phyloP scores from a whole-genome alignment of 2,329 filamentous ascomycete genomes.

The Colletotrichum agaves region DNA sequence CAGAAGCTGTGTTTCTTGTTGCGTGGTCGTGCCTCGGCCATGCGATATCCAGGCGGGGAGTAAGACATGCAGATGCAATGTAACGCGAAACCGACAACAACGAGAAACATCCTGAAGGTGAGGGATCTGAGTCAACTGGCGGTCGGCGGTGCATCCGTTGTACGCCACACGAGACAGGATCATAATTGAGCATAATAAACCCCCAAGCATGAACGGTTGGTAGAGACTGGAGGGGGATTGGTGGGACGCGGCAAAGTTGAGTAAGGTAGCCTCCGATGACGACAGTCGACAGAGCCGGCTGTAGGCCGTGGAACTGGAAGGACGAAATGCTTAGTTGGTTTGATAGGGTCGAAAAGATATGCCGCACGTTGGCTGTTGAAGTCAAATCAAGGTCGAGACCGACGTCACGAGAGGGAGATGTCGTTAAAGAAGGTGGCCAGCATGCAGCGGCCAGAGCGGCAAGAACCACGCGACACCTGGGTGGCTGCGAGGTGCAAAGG shows the following conservation, averaged over 20 bases:
- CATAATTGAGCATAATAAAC: conserved; percentile 7
- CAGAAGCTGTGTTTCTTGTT: neutral
- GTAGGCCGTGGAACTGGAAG: conserved; percentile 12
- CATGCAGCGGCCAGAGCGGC: conserved; percentile 16
- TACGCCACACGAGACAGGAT: conserved; percentile 21
- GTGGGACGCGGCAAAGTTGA: conserved; percentile 15
- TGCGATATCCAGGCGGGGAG: neutral
- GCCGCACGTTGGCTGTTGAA: conserved; percentile 6
- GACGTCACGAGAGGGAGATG: neutral
- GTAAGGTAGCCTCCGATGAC: conserved; percentile 7
- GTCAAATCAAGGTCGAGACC: conserved; percentile 18
- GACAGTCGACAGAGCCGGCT: conserved; percentile 7
- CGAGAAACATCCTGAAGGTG: conserved; percentile 17
- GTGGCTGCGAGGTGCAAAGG: neutral
- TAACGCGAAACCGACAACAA: conserved; percentile 10
- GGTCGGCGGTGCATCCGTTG: conserved; percentile 25
- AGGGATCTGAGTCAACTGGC: conserved; percentile 34
- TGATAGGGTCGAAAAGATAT: neutral
- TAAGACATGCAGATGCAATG: conserved; percentile 19
- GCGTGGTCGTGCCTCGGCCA: neutral
- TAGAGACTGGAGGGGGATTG: conserved; percentile 24
- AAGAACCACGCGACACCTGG: conserved; percentile 8
- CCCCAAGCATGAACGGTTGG: conserved; percentile 20
- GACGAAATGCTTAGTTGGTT: neutral
- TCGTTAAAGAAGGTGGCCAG: neutral